Percentiles rank a stretch among this genome's conserved stretches.
Evolutionary conservation across 192 early-diverging fungal species (phyloP).

Genomic region (Backusella psychrophila): DNA sequence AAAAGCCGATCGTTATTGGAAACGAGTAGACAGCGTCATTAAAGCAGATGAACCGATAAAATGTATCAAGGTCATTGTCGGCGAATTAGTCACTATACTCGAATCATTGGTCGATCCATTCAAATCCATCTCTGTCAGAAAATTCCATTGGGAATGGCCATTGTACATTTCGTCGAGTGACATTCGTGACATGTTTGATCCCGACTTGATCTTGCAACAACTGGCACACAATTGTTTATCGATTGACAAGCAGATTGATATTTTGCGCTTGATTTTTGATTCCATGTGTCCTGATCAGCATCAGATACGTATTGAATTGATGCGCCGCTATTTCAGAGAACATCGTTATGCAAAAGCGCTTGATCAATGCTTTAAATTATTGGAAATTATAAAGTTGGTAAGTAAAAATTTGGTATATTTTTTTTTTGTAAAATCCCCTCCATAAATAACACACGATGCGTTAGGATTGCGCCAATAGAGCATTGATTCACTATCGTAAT

Average conservation of each 20-base stretch:
- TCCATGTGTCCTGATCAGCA: constrained; percentile 1
- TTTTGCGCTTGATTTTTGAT: background rate
- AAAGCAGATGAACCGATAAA: background rate
- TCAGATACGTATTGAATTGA: constrained; percentile 6
- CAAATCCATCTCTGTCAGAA: background rate
- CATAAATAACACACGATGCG: background rate
- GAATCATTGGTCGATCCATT: background rate
- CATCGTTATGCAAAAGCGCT: constrained; percentile 55
- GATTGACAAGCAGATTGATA: background rate
- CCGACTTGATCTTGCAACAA: constrained; percentile 56
- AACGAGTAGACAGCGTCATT: constrained; percentile 46
- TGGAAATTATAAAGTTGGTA: constrained; percentile 54
- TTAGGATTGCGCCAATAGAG: constrained; percentile 42
- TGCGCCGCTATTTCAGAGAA: constrained; percentile 5
- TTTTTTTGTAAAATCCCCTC: background rate
- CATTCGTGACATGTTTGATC: constrained; percentile 52
- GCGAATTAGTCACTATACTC: background rate
- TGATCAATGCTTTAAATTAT: constrained; percentile 68
- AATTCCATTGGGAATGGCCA: constrained; percentile 27
- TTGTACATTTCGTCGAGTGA: constrained; percentile 14
- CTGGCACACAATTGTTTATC: constrained; percentile 62
- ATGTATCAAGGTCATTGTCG: background rate
- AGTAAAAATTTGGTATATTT: background rate
- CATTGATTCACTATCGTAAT: constrained; percentile 31
- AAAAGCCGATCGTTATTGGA: constrained; percentile 71